Base-by-base conservation (phyloP, 2,329 filamentous ascomycete species). In the Diaporthe sp. region DNA sequence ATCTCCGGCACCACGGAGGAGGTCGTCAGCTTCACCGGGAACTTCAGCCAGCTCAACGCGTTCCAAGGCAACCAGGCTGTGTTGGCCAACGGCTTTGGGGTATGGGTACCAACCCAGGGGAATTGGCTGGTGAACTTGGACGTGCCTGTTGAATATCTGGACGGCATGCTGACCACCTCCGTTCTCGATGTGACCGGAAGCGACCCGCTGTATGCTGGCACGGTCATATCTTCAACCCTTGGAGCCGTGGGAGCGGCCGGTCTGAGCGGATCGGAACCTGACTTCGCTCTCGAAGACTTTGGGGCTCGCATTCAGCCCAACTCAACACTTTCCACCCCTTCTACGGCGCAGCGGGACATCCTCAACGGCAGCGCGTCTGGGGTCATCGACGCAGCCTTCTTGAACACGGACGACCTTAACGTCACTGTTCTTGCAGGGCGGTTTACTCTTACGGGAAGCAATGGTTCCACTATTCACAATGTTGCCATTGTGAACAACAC, bases 121-220 rank as follows among this genome's bases (percentile, higher is more conserved):
- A 97, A 97, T 82, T 99, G 97, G 97, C 88, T 99, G 22, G 92
- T 95, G 81, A 97, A 97, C 79, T 85, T 98, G 25, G 84, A 92
- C 49, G 86, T 91, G 9, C 85, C 90, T 10, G 88, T 92, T 44
- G 92, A 94, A 73, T 88, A 90, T 9, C 90, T 97, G 79, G 88
- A 89, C 75, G 97, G 97, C 51, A 86, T 92, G 74, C 88, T 99
- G 61, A 94, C 92, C 25, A 90, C 94, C 1, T 88, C 89, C 9
- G 88, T 93, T 53, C 89, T 94, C n/a, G 88, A 92, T 72, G 86
- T 95, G 28, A 88, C 92, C 1, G 89, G 88, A 65, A 88, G 88
- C 67, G 89, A 89, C 28, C 90, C 92, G 22, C 87, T 98, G 44
- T 95, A 95, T 82, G 95, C 94, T 53, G 97, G 97, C n/a, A 94